Evolutionary conservation across 257 asterid species (phyloP), one percentile per base, ranked within the genome.

Genomic region (Fraxinus quadrangulata): DNA sequence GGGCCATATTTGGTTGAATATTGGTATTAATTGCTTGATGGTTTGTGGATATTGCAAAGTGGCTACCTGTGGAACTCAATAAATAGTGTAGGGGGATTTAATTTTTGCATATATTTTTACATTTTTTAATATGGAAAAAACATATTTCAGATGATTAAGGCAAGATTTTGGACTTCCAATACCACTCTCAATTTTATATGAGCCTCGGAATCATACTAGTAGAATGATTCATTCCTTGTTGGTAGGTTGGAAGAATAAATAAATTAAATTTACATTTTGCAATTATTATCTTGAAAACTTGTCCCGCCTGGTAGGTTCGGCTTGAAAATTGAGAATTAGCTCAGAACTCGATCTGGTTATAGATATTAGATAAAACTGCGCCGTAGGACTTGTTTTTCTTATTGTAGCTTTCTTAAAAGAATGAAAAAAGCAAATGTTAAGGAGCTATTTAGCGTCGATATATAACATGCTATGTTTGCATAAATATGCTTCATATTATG

Each of bases 1-100:
- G 77, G 51, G 83, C 77, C 87, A 84, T 84, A 30, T 70, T 56
- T 23, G 34, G 69, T 63, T 63, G 69, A 63, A 0, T 23, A n/a
- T 63, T 63, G 5, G 6, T 63, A 63, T 63, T 0, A 63, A 8
- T 63, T 56, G 28, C 66, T 56, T 56, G 67, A 19, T 56, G 30
- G 36, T 26, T 23, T 2, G 1, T 24, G 69, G 11, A 63, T 63
- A 26, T 63, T 63, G 69, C 17, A 24, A 11, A 63, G 19, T 24
- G 69, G 6, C 34, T 13, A 24, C 16, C 17, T 23, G 16, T 63
- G 69, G 69, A 63, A n/a, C 33, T 63, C 34, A 16, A 63, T 63
- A 9, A 9, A 63, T 63, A 63, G 33, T 23, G 68, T 23, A 12
- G 69, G 21, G 19, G 3, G 69, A n/a, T 63, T 24, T 34, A 2